Percentiles rank a stretch among this genome's conserved stretches.
Conservation (phyloP, 2,329 filamentous ascomycete species). For the Alternaria arbusti region DNA sequence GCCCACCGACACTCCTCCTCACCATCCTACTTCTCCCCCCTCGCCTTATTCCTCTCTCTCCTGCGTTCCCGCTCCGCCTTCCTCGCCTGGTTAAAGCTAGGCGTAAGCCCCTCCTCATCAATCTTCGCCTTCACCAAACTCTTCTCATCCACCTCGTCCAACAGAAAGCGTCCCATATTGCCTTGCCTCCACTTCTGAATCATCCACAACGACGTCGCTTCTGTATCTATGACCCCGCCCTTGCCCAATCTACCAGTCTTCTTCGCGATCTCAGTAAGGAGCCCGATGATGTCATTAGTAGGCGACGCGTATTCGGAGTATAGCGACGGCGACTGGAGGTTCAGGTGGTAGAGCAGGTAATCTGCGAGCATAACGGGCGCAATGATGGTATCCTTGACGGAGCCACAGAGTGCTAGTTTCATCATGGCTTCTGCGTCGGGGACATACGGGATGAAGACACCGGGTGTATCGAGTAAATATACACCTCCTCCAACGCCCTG, state of each 20-base stretch:
- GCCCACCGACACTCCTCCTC: not conserved
- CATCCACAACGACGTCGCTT: conserved; percentile 78
- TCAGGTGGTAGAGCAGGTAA: conserved; percentile 87
- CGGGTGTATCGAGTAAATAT: conserved; percentile 89
- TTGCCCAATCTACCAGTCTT: conserved; percentile 78
- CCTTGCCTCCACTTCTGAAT: conserved; percentile 84
- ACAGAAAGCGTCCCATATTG: conserved; percentile 73
- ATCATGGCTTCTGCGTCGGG: conserved; percentile 86
- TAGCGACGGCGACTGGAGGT: conserved; percentile 66
- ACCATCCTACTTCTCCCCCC: conserved; percentile 24
- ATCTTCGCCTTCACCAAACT: conserved; percentile 61
- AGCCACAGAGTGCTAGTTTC: conserved; percentile 89
- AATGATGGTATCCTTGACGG: conserved; percentile 88
- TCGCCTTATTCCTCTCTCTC: conserved; percentile 34
- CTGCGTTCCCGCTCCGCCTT: conserved; percentile 67
- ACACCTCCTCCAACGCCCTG: conserved; percentile 62
- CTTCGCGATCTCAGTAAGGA: conserved; percentile 73
- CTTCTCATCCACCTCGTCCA: conserved; percentile 76
- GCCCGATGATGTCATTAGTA: conserved; percentile 81
- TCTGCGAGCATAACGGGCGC: conserved; percentile 80
- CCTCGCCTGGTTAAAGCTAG: conserved; percentile 72
- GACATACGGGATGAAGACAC: conserved; percentile 94
- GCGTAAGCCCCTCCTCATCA: conserved; percentile 53
- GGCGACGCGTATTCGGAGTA: conserved; percentile 75
- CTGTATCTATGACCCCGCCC: conserved; percentile 72